Base-by-base conservation (phyloP, 768 basidiomycete genomes). In the Rhodotorula toruloides region DNA sequence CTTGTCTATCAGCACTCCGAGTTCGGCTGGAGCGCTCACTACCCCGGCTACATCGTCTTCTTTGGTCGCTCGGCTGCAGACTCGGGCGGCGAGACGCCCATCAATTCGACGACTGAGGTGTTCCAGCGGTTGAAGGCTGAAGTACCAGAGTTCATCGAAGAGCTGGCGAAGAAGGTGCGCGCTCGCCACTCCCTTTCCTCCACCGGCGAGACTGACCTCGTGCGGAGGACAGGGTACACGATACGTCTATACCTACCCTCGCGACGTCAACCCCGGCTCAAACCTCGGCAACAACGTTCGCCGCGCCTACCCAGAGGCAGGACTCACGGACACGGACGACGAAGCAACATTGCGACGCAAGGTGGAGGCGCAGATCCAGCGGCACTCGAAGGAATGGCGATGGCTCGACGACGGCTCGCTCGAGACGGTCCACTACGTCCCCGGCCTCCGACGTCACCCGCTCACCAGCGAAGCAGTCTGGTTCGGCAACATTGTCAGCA, bases 371-470 rank as follows among this genome's bases (percentile, higher is more conserved):
- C 34, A 63, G 32, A 42, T 63, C 46, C 4, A 27, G 40, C 36
- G 27, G 40, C 61, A 63, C 54, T 29, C 54, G 14, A 36, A 48
- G 27, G 61, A 59, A 39, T 65, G 56, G 64, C 13, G 19, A 17
- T 65, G 64, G 64, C 22, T 27, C 8, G 57, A 65, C 29, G 64
- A 65, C 27, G 64, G 64, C 0, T 50, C 50, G n/a, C 44, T 65
- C 27, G 36, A 22, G 32, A 58, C 59, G 5, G 52, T 32, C 5
- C 56, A 58, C 32, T 31, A 42, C 22, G 27, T 65, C 27, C n/a
- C n/a, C 9, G 29, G 40, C 27, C 40, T 59, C 37, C 43, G 58
- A 7, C 39, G 63, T 14, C 42, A 46, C 44, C 48, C 56, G 4
- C 29, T 27, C 10, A 36, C 63, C 13, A 13, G 25, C 12, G 19